These are phyloP conservation scores for Aspergillus sp. DNA, from an alignment of 2,329 filamentous ascomycete species.

Conservation along the genomic window DNA sequence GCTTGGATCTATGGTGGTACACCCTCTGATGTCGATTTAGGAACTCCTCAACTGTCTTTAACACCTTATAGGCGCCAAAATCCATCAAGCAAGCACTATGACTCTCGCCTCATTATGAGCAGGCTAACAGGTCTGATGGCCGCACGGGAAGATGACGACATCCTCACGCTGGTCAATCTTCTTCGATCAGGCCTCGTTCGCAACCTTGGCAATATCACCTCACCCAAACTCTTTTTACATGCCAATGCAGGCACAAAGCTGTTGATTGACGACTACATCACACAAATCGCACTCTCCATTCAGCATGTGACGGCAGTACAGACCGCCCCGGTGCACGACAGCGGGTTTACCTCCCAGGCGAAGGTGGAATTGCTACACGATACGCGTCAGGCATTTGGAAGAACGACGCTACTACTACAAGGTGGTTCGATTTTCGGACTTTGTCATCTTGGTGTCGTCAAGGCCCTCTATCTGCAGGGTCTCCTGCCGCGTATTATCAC, in stretches of 20 bases:
- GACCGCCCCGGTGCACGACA: constrained; percentile 52
- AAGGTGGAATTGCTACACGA: constrained; percentile 87
- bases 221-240: constrained; percentile 76
- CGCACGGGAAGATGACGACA: constrained; percentile 69
- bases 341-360: constrained; percentile 66
- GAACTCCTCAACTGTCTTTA: not conserved
- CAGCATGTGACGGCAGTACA: constrained; percentile 71
- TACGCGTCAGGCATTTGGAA: constrained; percentile 82
- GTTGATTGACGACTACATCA: constrained; percentile 87
- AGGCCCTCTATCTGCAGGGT: constrained; percentile 76
- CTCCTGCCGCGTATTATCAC: constrained; percentile 87
- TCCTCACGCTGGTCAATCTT: constrained; percentile 73
- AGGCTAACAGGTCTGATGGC: constrained; percentile 69
- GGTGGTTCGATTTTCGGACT: constrained; percentile 89
- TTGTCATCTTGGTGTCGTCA: constrained; percentile 87
- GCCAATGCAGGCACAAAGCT: constrained; percentile 87
- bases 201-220: constrained; percentile 88
- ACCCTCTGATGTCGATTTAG: not conserved
- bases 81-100: constrained; percentile 76
- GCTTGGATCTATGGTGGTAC: constrained; percentile 72
- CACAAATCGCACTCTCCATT: constrained; percentile 77
- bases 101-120: constrained; percentile 79
- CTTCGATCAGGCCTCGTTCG: constrained; percentile 74
- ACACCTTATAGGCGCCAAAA: constrained; percentile 69
- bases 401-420: constrained; percentile 81